Conservation (phyloP, 805 yeast species). For the Saturnispora mendoncae region DNA sequence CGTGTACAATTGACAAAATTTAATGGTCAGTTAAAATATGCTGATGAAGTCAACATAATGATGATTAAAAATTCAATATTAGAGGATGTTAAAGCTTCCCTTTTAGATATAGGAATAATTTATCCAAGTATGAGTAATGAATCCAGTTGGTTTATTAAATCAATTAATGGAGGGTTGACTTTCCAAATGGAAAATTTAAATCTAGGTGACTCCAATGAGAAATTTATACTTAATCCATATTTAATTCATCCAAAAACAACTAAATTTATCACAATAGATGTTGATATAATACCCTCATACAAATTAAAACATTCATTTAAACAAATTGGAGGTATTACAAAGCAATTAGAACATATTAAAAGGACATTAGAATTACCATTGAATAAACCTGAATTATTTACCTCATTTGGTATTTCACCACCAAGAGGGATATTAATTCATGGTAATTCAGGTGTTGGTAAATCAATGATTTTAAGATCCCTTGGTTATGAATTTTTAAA, state of each 20-base stretch:
- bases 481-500: conserved; percentile 62
- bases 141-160: background rate
- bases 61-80: background rate
- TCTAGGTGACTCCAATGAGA: too few relatives aligned
- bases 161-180: background rate
- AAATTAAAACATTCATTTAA: conserved; percentile 32
- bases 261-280: conserved; percentile 27
- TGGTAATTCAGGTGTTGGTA: conserved; percentile 98
- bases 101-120: conserved; percentile 50
- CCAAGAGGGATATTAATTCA: conserved; percentile 90
- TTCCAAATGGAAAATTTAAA: background rate
- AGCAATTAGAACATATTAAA: conserved; percentile 52
- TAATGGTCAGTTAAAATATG: conserved; percentile 40
- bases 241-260: conserved; percentile 23
- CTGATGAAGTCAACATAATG: conserved; percentile 15
- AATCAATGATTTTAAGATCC: conserved; percentile 77
- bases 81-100: conserved; percentile 33
- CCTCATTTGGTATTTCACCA: conserved; percentile 81
- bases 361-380: conserved; percentile 75
- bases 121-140: conserved; percentile 38
- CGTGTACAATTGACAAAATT: conserved; percentile 36
- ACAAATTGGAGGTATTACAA: conserved; percentile 67
- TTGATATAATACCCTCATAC: conserved; percentile 31
- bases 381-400: conserved; percentile 64
- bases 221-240: conserved; percentile 14